Evolutionary conservation across 1,284 basidiomycete genomes (phyloP), one percentile per base, ranked within the genome.

Genomic region (Microbotryum intermedium): DNA sequence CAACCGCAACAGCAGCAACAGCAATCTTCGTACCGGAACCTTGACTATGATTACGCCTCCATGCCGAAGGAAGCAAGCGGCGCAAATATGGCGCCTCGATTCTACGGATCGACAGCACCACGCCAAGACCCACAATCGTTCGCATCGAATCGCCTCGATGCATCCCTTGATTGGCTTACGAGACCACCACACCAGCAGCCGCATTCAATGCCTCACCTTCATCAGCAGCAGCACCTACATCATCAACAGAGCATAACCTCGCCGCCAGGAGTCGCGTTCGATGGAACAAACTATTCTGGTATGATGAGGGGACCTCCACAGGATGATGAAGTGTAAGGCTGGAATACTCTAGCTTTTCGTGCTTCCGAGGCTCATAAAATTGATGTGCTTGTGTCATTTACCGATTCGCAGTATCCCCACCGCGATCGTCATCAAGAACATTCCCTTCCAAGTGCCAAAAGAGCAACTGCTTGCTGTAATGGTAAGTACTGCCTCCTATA

Each of bases 351-450:
- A 3, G 10, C 26, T 11, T 21, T 16, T 46, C 4, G 8, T 43
- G 2, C 10, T 13, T 20, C 25, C 8, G 30, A 13, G 44, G 21
- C 28, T 44, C 6, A 5, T 29, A 7, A 1, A 49, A 44, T 26
- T 55, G 53, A 46, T 20, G 16, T n/a, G 0, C 18, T 4, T 18
- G 10, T 21, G 16, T 39, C 30, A n/a, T 26, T 16, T 23, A 18
- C 97, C 34, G 13, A 39, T 39, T 11, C 34, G 34, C 75, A 83
- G 97, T 74, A 98, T 98, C 76, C 94, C 94, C 57, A 98, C 94
- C 20, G 94, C 95, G 58, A 97, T 99, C 72, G 94, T 99, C 72
- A 95, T 99, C 78, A 99, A 99, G 83, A 97, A 97, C 81, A 98
- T 97, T 77, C 94, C 93, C 62, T 97, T 98, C 80, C 92, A 91